These are phyloP conservation scores for Magnusiomyces sp. DNA, from an alignment of 1,139 yeast species.

Conservation along the genomic window DNA sequence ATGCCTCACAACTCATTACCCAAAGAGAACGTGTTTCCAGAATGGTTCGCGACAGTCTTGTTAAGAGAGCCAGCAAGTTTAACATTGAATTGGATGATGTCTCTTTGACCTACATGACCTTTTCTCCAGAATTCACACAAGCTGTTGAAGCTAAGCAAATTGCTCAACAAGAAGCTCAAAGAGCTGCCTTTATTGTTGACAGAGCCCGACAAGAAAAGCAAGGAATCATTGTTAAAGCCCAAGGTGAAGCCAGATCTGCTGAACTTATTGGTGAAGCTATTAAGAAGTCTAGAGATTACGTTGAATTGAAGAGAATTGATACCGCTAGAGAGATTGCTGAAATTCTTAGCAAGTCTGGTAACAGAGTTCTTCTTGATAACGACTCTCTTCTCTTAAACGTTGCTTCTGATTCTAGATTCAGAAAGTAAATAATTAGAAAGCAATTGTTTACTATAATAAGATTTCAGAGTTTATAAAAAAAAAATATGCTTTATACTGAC, in stretches of 20 bases:
- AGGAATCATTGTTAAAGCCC: constrained; percentile 90
- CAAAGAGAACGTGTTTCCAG: constrained; percentile 95
- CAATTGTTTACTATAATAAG: not conserved
- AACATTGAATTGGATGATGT: constrained; percentile 89
- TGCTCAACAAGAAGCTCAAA: constrained; percentile 98
- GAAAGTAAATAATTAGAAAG: constrained; percentile 5
- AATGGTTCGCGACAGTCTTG: constrained; percentile 80
- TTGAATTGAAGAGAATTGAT: constrained; percentile 91
- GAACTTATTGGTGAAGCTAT: constrained; percentile 98
- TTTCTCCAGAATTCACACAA: constrained; percentile 93
- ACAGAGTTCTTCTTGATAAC: constrained; percentile 83
- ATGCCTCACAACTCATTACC: constrained; percentile 94
- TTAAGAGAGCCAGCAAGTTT: constrained; percentile 87
- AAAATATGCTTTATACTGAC: not conserved
- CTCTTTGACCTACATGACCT: constrained; percentile 90
- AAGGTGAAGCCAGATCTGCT: constrained; percentile 98
- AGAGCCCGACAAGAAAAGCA: constrained; percentile 97
- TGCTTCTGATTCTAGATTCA: constrained; percentile 43
- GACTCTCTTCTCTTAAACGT: constrained; percentile 89
- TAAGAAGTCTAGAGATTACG: constrained; percentile 90
- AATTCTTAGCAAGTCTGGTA: constrained; percentile 78
- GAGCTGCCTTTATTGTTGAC: constrained; percentile 95
- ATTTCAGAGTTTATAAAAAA: not conserved
- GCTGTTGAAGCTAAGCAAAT: constrained; percentile 99
- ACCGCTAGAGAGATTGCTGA: constrained; percentile 94